Base-by-base conservation (phyloP, 352 stramenopile species). In the Phytophthora pisi region DNA sequence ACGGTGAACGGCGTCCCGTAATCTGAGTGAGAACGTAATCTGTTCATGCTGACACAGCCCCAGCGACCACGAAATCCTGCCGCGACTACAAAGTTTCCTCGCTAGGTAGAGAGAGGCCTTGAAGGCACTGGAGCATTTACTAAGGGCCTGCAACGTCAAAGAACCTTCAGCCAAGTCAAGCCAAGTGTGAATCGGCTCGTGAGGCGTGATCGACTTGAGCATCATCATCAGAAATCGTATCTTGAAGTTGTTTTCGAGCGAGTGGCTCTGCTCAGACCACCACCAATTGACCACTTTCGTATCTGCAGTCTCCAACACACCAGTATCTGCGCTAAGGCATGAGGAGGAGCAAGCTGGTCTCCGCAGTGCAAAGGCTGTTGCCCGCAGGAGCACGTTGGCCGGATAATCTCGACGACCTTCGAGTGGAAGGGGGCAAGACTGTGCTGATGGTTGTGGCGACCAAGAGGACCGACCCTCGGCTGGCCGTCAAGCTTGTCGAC, bases 401-500 rank as follows among this genome's bases (percentile, higher is more conserved):
- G 10, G 26, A 50, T 9, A 40, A 30, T 24, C 45, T 40, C 5
- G 18, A 6, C 15, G n/a, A 57, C 34, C 11, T 62, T 23, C 52
- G 23, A 45, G 45, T 63, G 1, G 30, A 64, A 30, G 62, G 30
- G 20, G 62, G 38, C 53, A 64, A 47, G 13, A 64, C 62, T 6
- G 34, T 69, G 47, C 11, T 69, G 18, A 69, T 69, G 62, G 34
- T 63, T 5, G 61, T 68, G 18, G 13, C 4, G 34, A 40, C 15
- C 1, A 20, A 16, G 9, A 47, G 51, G 15, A 16, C 52, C 7
- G 50, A 62, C 20, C 62, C 50, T 18, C 52, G n/a, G 23, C 16
- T 64, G 26, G 62, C 54, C 9, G 46, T 55, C 7, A 64, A 69
- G 28, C 61, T 69, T 53, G 43, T 69, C 13, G 54, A 64, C 38